Conservation (phyloP, 495 filamentous ascomycete species). For the Acidomyces sp. region DNA sequence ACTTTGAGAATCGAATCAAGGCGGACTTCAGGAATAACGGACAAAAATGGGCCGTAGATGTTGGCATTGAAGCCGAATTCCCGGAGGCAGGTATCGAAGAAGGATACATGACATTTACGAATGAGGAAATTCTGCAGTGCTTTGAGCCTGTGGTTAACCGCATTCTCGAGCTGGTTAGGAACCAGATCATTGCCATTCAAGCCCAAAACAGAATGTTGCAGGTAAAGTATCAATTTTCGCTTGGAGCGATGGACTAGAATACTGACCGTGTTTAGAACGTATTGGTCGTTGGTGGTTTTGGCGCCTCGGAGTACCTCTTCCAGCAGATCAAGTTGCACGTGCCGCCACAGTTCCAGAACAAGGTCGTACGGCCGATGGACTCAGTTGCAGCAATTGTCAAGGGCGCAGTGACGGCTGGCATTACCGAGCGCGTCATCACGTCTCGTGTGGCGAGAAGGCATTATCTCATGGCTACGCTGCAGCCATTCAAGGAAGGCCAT, state of each 20-base stretch:
- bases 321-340: conserved; percentile 74
- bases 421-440: conserved; percentile 90
- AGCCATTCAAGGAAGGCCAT: conserved; percentile 97
- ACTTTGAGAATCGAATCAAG: conserved; percentile 69
- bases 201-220: conserved; percentile 59
- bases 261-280: conserved; percentile 41
- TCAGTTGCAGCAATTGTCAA: conserved; percentile 67
- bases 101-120: conserved; percentile 72
- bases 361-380: conserved; percentile 67
- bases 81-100: conserved; percentile 65
- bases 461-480: conserved; percentile 97
- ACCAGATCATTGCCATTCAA: conserved; percentile 69
- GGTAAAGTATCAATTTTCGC: conserved; percentile 35
- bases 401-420: conserved; percentile 72
- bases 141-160: conserved; percentile 68
- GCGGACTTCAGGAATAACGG: conserved; percentile 71
- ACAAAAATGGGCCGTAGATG: conserved; percentile 65
- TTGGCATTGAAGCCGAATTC: conserved; percentile 66
- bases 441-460: conserved; percentile 95
- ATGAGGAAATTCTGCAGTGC: conserved; percentile 66
- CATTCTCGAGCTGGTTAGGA: conserved; percentile 58
- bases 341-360: conserved; percentile 65
- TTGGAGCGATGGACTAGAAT: conserved; percentile 22
- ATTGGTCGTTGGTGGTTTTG: conserved; percentile 60
- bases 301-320: conserved; percentile 66